A percentile compares a stretch with the other conserved stretches of the same genome.
These are phyloP conservation scores for Pyrenophora teres DNA, from an alignment of 2,329 filamentous ascomycete genomes.

Conservation along the genomic window DNA sequence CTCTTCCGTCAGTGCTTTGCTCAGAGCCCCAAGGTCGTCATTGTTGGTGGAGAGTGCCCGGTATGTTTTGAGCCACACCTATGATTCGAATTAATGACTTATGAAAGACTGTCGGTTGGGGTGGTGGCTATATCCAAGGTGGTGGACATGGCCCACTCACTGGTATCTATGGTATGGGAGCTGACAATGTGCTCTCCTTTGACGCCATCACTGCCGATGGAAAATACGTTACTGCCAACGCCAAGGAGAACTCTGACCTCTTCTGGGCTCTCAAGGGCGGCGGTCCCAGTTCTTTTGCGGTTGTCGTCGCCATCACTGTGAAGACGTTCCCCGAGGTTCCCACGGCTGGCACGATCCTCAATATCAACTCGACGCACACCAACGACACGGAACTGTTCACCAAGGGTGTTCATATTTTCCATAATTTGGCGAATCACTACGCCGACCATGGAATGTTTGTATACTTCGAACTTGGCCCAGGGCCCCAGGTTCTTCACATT, in stretches of 20 bases:
- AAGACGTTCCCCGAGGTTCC: constrained; percentile 44
- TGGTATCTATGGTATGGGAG: constrained; percentile 45
- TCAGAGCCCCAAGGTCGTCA: constrained; percentile 37
- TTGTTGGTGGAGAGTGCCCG: constrained; percentile 47
- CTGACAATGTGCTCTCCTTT: constrained; percentile 47
- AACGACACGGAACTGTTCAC: constrained; percentile 37
- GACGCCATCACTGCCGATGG: constrained; percentile 48
- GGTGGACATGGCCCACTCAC: constrained; percentile 52
- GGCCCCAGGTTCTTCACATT: constrained; percentile 36
- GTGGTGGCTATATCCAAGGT: constrained; percentile 51
- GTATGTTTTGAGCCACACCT: constrained; percentile 15
- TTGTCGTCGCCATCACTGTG: constrained; percentile 39
- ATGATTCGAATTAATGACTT: constrained; percentile 3
- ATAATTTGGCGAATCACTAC: constrained; percentile 43
- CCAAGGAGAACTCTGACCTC: constrained; percentile 43
- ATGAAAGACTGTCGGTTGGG: constrained; percentile 45
- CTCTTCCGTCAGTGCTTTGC: constrained; percentile 37
- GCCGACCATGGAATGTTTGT: constrained; percentile 42
- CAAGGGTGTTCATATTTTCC: constrained; percentile 40
- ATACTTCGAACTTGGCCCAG: constrained; percentile 39
- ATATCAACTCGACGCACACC: constrained; percentile 45
- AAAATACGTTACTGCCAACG: constrained; percentile 39
- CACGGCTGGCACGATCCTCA: constrained; percentile 39
- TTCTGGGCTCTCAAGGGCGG: constrained; percentile 46
- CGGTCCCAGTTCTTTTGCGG: constrained; percentile 39